These are phyloP conservation scores for Pneumocystis sp. DNA, from an alignment of 1,139 yeast genomes.

Conservation along the genomic window DNA sequence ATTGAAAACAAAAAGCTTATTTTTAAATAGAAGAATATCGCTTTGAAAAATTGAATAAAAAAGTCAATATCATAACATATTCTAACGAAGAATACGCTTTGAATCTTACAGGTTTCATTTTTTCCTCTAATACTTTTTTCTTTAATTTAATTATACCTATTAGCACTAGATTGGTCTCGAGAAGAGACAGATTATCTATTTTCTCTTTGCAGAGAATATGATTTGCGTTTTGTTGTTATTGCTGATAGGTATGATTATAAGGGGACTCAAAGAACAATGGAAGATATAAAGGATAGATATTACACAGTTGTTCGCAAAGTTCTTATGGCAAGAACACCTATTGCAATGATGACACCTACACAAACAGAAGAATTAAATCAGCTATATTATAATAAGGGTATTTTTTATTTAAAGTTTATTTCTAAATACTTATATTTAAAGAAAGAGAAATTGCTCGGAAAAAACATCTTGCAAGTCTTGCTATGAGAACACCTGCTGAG, in stretches of 20 bases:
- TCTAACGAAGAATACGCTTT: constrained; percentile 49
- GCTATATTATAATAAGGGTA: constrained; percentile 40
- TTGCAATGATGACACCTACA: constrained; percentile 13
- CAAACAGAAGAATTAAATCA: constrained; percentile 26
- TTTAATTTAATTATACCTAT: constrained; percentile 16
- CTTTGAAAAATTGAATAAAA: constrained; percentile 63
- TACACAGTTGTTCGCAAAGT: constrained; percentile 43
- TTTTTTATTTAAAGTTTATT: background rate
- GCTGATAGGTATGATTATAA: constrained; percentile 50
- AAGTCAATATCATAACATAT: constrained; percentile 55
- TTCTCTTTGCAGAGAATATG: constrained; percentile 55
- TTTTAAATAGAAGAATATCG: constrained; percentile 37
- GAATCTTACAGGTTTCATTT: constrained; percentile 25
- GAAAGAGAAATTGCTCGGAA: constrained; percentile 64
- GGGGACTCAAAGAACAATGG: constrained; percentile 28
- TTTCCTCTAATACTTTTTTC: constrained; percentile 19
- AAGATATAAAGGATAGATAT: constrained; percentile 72
- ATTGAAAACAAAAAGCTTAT: background rate
- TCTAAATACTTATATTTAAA: background rate
- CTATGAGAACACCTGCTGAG: constrained; percentile 84
- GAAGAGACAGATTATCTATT: constrained; percentile 68
- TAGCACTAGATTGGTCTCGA: constrained; percentile 45
- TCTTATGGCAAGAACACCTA: constrained; percentile 22
- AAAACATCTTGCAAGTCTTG: constrained; percentile 56
- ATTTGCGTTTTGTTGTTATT: constrained; percentile 76